A percentile compares a stretch with the other conserved stretches of the same genome.
Evolutionary conservation across 345 rosid genomes (phyloP).

Genomic region (Corchorus capsularis): DNA sequence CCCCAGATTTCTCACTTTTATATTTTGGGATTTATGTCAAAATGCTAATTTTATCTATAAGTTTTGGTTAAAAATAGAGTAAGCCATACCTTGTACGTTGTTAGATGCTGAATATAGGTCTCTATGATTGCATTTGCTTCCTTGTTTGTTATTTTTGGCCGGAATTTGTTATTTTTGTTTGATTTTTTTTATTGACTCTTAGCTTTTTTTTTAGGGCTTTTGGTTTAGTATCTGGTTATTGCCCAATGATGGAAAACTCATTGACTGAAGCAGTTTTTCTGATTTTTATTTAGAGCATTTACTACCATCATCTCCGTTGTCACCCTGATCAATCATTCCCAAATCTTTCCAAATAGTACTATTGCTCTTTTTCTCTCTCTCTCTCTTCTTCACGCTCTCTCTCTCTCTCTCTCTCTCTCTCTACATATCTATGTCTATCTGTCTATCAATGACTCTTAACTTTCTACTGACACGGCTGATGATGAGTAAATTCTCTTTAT

Average conservation of each 20-base stretch:
- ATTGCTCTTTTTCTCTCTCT: neutral
- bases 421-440: constrained; percentile 12
- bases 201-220: neutral
- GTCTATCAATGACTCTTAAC: neutral
- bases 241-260: constrained; percentile 34
- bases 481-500: constrained; percentile 14
- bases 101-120: neutral
- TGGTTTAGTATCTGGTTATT: neutral
- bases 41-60: neutral
- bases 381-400: no score
- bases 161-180: neutral
- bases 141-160: neutral
- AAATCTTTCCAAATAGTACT: no score
- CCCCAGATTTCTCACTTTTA: neutral
- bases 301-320: constrained; percentile 18
- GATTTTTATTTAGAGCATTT: constrained; percentile 15
- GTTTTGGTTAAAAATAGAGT: neutral
- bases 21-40: neutral
- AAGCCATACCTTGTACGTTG: no score
- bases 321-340: neutral
- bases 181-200: neutral
- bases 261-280: constrained; percentile 14
- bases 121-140: neutral
- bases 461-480: constrained; percentile 17
- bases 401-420: constrained; percentile 11